Evolutionary conservation across 495 filamentous ascomycete genomes (phyloP), one percentile per base, ranked within the genome.

Genomic region (Aspergillus coremiiformis): DNA sequence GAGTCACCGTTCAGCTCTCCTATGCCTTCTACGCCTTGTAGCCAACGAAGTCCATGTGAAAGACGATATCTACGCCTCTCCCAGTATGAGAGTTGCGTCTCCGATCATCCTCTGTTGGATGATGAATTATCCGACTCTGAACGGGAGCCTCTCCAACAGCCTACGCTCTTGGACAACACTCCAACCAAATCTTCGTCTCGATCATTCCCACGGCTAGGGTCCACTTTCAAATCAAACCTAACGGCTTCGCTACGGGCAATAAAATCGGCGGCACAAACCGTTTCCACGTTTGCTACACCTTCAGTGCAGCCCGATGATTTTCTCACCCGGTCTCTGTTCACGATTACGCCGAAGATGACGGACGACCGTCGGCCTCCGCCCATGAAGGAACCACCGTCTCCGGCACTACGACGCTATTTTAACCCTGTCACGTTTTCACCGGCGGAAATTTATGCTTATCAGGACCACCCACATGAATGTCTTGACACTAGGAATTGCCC

Each of bases 211-310:
- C 66, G 69, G n/a, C 39, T 74, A 5, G 66, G 64, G 12, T 73
- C 76, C 14, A 82, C 80, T 10, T 90, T 96, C 71, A 94, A 90
- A 59, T 98, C 93, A 2, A 97, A 97, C 57, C 76, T 98, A 14
- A 98, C 91, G 4, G 90, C 92, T 19, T 98, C 93, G 0, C 69
- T 98, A 46, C 82, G 87, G 27, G 89, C 87, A 22, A 79, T 97
- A 49, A 87, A 87, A 65, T 87, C 84, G 11, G 92, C 90, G 0
- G 91, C 90, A 17, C 84, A 81, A 52, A 86, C 87, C 4, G 84
- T 98, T 47, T 90, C 91, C 21, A 84, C 74, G 54, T 83, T 96
- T 54, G 70, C 83, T 3, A 75, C 84, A 11, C 79, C 86, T 1
- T 82, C 85, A 17, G 83, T 90, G 41, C 86, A 86, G 30, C 85